Base-by-base conservation (phyloP, 2,329 filamentous ascomycete species). In the Phaeophleospora eucalypticola region DNA sequence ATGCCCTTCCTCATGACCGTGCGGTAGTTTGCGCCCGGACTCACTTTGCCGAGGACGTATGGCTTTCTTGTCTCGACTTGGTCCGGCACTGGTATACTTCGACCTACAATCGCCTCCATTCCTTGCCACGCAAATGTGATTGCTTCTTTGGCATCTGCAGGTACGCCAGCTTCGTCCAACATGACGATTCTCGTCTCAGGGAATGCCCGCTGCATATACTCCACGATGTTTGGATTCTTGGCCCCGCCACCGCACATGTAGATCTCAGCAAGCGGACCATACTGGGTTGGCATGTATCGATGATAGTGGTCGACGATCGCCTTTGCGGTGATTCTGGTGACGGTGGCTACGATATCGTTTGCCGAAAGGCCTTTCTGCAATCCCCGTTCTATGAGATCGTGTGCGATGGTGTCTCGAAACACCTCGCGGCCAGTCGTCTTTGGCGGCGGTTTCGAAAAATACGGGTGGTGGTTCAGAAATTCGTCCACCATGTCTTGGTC, bases 241-340 rank as follows among this genome's bases (percentile, higher is more conserved):
- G 78, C 78, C 15, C 78, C 78, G 4, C 76, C 77, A 9, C 80
- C 79, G 59, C 78, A 81, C 72, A 83, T 77, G 67, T 78, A 82
- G 32, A 83, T 71, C 64, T 83, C 79, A 3, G 68, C 71, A 44
- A 80, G 38, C 21, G 38, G 18, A 12, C 46, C 69, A 12, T 71
- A 60, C 53, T 67, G 67, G 21, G 64, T 64, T 4, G 75, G 72
- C 38, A 73, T 71, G 48, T 79, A 79, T 24, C 74, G 71, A 7
- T 63, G 62, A 52, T 73, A 74, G 40, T 73, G 68, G n/a, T 68
- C 63, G 14, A 81, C 73, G 24, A 82, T 81, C 16, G 78, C 74
- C 58, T 81, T 74, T 0, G 79, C 74, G 0, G 78, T 82, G 56
- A 82, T 75, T 17, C 79, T 71, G 7, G 80, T 83, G 34, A 81